A percentile compares a stretch with the other conserved stretches of the same genome.
These are phyloP conservation scores for Entomortierella beljakovae DNA, from an alignment of 192 early-diverging fungal species.

Conservation along the genomic window DNA sequence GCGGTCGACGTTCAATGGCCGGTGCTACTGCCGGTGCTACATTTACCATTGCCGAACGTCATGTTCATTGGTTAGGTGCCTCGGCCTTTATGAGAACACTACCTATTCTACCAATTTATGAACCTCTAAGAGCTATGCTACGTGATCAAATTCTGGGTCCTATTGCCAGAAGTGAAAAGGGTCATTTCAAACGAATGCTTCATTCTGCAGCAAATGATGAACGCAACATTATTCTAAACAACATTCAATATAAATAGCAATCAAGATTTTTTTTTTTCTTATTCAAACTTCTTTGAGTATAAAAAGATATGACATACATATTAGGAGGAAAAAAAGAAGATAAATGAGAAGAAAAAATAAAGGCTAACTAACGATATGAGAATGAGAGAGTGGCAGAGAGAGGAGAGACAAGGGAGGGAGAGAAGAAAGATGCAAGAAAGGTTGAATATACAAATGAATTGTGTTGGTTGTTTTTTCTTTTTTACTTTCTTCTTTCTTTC, in stretches of 20 bases:
- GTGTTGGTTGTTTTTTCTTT: no score
- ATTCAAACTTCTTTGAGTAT: neutral
- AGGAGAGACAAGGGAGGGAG: neutral
- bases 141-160: constrained; percentile 13
- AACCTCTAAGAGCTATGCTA: constrained; percentile 3
- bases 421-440: neutral
- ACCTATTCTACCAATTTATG: constrained; percentile 18
- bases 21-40: constrained; percentile 14
- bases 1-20: constrained; percentile 19
- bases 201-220: constrained; percentile 15
- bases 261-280: neutral
- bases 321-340: neutral
- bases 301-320: neutral
- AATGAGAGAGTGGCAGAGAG: neutral
- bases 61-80: constrained; percentile 48
- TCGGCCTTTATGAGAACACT: constrained; percentile 25
- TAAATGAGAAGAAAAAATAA: neutral
- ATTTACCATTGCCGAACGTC: constrained; percentile 25
- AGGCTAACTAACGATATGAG: neutral
- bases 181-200: constrained; percentile 25
- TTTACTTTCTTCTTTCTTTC: no score
- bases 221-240: constrained; percentile 32
- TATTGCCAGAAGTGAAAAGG: neutral
- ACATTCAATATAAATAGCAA: constrained; percentile 18
- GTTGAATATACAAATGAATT: no score